These are phyloP conservation scores for Phytophthora foliorum DNA, from an alignment of 352 stramenopile genomes.

Conservation along the genomic window DNA sequence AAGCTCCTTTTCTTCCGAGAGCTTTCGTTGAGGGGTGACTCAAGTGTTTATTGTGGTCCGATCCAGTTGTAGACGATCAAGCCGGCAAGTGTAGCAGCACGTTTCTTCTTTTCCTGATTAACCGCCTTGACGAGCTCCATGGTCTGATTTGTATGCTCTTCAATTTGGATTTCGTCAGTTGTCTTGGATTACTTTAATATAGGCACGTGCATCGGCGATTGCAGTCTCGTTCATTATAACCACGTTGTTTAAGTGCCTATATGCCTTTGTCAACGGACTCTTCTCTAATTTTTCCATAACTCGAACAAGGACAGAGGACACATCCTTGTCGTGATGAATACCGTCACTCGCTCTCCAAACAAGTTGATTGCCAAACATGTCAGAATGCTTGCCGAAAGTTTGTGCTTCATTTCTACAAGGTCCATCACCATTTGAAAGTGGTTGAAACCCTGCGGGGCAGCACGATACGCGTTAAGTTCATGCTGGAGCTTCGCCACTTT, in stretches of 20 bases:
- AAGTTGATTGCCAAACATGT: neutral
- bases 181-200: neutral
- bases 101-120: neutral
- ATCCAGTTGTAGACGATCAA: neutral
- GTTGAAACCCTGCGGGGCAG: neutral
- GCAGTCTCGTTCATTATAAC: conserved; percentile 8
- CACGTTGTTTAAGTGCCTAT: neutral
- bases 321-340: neutral
- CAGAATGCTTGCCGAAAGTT: neutral
- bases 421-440: neutral
- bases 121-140: neutral
- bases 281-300: neutral
- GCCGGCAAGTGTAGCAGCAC: neutral
- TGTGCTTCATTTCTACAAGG: neutral
- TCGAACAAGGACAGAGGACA: neutral
- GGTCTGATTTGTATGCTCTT: neutral
- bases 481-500: neutral
- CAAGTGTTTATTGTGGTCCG: neutral
- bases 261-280: neutral
- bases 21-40: neutral
- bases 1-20: neutral
- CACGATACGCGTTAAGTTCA: neutral
- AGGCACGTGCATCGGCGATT: neutral
- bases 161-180: neutral
- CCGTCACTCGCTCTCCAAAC: neutral